Evolutionary conservation across 495 filamentous ascomycete species (phyloP).

Genomic region (Hypoxylon perforatum): DNA sequence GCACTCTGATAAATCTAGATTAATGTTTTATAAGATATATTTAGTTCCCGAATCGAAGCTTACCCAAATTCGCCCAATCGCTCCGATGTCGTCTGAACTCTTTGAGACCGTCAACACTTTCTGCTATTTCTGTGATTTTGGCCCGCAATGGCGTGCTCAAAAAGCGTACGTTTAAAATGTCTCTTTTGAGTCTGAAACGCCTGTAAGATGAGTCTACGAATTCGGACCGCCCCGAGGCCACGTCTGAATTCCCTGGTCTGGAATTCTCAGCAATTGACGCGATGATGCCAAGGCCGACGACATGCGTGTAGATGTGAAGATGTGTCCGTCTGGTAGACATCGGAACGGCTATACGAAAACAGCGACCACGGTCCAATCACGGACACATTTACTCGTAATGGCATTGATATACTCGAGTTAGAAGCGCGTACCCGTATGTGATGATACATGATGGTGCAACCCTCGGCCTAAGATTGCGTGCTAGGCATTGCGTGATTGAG

Average conservation of each 20-base stretch:
- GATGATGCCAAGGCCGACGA: conserved; percentile 35
- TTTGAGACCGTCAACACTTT: conserved; percentile 5
- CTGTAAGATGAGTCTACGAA: background rate
- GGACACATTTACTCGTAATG: background rate
- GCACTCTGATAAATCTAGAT: background rate
- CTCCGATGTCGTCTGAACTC: conserved; percentile 37
- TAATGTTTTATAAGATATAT: background rate
- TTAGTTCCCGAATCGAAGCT: background rate
- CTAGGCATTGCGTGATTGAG: conserved; percentile 35
- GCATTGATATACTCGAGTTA: background rate
- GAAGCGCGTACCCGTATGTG: conserved; percentile 4
- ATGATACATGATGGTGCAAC: conserved; percentile 41
- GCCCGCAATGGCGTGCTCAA: conserved; percentile 35
- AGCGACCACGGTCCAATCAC: conserved; percentile 14
- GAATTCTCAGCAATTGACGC: background rate
- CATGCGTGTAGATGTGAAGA: conserved; percentile 26
- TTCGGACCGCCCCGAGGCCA: conserved; percentile 25
- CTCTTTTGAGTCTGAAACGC: background rate
- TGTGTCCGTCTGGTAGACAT: background rate
- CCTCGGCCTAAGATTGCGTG: conserved; percentile 32
- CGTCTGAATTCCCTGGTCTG: too few species aligned
- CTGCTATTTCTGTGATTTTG: conserved; percentile 32
- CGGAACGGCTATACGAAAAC: conserved; percentile 18
- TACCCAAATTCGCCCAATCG: conserved; percentile 4
- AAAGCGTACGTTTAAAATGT: background rate